These are phyloP conservation scores for Arctium lappa DNA, from an alignment of 129 eudicot genomes.

Conservation along the genomic window DNA sequence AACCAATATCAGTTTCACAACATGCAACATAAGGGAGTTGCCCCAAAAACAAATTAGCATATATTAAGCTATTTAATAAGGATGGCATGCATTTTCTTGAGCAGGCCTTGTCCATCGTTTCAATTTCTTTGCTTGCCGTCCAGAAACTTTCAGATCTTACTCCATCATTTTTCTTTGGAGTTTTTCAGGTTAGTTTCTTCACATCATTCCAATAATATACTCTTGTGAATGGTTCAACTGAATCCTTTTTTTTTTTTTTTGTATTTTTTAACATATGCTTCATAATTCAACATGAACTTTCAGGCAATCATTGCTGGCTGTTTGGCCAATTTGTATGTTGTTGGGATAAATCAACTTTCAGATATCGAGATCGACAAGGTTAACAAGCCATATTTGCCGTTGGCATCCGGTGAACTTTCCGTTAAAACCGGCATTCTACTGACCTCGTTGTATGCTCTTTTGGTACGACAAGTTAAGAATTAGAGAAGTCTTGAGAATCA, in stretches of 20 bases:
- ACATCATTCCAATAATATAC: background rate
- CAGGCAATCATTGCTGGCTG: conserved; percentile 32
- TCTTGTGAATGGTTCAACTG: background rate
- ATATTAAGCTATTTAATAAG: background rate
- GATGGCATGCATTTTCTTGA: background rate
- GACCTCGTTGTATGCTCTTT: conserved; percentile 30
- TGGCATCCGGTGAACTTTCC: conserved; percentile 33
- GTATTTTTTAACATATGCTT: background rate
- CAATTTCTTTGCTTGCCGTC: conserved; percentile 31
- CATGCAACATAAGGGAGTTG: background rate
- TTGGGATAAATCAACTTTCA: conserved; percentile 33
- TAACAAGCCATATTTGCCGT: conserved; percentile 38
- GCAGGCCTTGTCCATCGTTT: conserved; percentile 31
- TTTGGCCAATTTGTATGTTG: conserved; percentile 34
- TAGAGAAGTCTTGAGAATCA: background rate
- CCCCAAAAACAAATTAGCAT: background rate
- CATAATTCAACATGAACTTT: background rate
- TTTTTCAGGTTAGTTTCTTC: conserved; percentile 24
- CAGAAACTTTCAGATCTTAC: conserved; percentile 23
- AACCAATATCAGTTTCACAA: background rate
- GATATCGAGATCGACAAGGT: conserved; percentile 34
- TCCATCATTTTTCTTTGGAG: conserved; percentile 30
- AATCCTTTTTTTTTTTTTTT: background rate
- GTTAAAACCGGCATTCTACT: conserved; percentile 25
- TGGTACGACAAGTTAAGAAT: conserved; percentile 4